Percentiles rank a stretch among this genome's conserved stretches.
Evolutionary conservation across 2,329 filamentous ascomycete species (phyloP).

Genomic region (Ophiosphaerella herpotricha): DNA sequence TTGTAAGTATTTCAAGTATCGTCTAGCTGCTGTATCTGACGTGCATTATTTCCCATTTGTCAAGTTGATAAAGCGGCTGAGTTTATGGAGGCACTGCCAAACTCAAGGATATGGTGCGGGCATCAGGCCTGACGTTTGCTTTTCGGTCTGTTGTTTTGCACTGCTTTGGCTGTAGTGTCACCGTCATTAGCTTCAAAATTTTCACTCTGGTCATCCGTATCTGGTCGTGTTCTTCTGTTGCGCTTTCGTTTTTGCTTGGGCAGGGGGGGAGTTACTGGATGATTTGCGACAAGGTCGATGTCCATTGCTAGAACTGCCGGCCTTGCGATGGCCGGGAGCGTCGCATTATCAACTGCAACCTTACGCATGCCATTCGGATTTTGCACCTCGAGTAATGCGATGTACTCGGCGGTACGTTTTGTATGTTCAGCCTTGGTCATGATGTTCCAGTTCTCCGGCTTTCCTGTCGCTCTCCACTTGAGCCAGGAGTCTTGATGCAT

Average conservation of each 20-base stretch:
- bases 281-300: conserved; percentile 1
- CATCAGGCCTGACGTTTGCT: conserved; percentile 25
- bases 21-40: no score
- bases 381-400: conserved; percentile 27
- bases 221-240: conserved; percentile 21
- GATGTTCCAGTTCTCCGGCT: conserved; percentile 41
- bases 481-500: conserved; percentile 35
- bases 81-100: not conserved
- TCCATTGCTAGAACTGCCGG: conserved; percentile 21
- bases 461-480: conserved; percentile 33
- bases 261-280: conserved; percentile 1
- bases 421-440: conserved; percentile 43
- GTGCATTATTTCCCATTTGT: not conserved
- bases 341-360: conserved; percentile 1
- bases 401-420: conserved; percentile 37
- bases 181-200: conserved; percentile 8
- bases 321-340: conserved; percentile 23
- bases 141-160: conserved; percentile 11
- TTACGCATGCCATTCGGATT: conserved; percentile 26
- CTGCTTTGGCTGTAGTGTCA: conserved; percentile 4
- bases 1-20: no score
- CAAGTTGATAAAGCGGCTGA: not conserved
- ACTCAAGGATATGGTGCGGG: no score
- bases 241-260: conserved; percentile 27
- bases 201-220: conserved; percentile 9